Evolutionary conservation across 1,139 yeast species (phyloP).

Genomic region (Kurtzmaniella quercitrusa): DNA sequence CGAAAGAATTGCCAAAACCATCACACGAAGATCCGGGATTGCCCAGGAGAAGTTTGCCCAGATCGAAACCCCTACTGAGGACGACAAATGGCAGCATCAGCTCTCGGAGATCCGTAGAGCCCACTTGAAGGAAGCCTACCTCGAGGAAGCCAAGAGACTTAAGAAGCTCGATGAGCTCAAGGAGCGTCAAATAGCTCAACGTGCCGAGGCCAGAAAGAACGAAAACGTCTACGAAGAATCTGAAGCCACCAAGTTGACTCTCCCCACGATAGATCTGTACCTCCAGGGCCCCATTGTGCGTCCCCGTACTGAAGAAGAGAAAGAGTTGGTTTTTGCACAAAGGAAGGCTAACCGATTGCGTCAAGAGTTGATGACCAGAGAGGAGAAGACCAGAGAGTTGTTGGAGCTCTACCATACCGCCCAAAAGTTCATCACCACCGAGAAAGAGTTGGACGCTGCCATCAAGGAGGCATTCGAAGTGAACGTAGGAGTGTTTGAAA

Average conservation of each 20-base stretch:
- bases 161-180: slow-evolving; percentile 33
- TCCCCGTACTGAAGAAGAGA: slow-evolving; percentile 66
- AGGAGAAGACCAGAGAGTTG: slow-evolving; percentile 50
- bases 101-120: slow-evolving; percentile 70
- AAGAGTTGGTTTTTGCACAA: slow-evolving; percentile 39
- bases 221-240: slow-evolving; percentile 34
- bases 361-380: slow-evolving; percentile 28
- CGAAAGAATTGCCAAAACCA: slow-evolving; percentile 51
- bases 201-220: slow-evolving; percentile 22
- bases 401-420: slow-evolving; percentile 73
- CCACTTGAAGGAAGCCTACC: slow-evolving; percentile 64
- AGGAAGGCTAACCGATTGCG: slow-evolving; percentile 33
- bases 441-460: slow-evolving; percentile 54
- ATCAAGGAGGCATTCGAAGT: slow-evolving; percentile 55
- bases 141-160: slow-evolving; percentile 54
- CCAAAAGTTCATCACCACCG: slow-evolving; percentile 60
- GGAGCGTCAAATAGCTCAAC: slow-evolving; percentile 16
- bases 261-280: slow-evolving; percentile 75
- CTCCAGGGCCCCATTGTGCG: slow-evolving; percentile 68
- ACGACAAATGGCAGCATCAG: slow-evolving; percentile 51
- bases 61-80: slow-evolving; percentile 8
- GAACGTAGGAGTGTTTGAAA: slow-evolving; percentile 34
- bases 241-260: slow-evolving; percentile 58
- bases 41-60: slow-evolving; percentile 34
- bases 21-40: slow-evolving; percentile 38